Evolutionary conservation across 306 rosid species (phyloP).

Genomic region (Lathyrus sativus): DNA sequence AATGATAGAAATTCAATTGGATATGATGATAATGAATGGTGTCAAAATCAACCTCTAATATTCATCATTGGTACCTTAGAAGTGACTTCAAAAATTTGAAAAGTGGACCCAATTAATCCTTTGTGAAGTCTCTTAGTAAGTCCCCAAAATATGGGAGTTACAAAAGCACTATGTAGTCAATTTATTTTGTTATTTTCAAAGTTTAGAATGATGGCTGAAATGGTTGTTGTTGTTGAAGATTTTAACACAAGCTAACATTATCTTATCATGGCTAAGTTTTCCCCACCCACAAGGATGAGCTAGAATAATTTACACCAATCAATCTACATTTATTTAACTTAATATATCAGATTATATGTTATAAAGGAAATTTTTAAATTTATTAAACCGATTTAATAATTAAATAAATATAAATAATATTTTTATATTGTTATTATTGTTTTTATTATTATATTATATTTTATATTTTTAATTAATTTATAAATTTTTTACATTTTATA

Average conservation of each 20-base stretch:
- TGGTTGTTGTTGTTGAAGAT: constrained; percentile 44
- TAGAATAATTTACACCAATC: too few relatives aligned
- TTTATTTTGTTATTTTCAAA: constrained; percentile 29
- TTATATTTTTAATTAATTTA: too few relatives aligned
- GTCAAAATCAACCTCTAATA: constrained; percentile 41
- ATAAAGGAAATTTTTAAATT: too few relatives aligned
- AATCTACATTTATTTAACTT: too few relatives aligned
- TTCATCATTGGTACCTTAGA: constrained; percentile 19
- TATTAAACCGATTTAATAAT: too few relatives aligned
- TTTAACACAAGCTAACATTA: neutral
- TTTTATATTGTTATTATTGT: too few relatives aligned
- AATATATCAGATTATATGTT: too few relatives aligned
- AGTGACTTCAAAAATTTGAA: constrained; percentile 21
- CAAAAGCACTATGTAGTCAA: constrained; percentile 34
- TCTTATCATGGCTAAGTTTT: neutral
- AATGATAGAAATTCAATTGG: neutral
- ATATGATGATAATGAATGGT: constrained; percentile 20
- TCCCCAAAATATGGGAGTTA: constrained; percentile 45
- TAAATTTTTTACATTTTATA: too few relatives aligned
- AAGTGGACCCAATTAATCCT: constrained; percentile 29
- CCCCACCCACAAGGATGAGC: neutral
- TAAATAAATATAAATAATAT: too few relatives aligned
- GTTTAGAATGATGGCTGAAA: constrained; percentile 40
- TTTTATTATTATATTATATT: too few relatives aligned
- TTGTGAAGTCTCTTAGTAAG: constrained; percentile 5